These are phyloP conservation scores for Emmonsiellopsis sp. DNA, from an alignment of 2,329 filamentous ascomycete genomes.

Conservation along the genomic window DNA sequence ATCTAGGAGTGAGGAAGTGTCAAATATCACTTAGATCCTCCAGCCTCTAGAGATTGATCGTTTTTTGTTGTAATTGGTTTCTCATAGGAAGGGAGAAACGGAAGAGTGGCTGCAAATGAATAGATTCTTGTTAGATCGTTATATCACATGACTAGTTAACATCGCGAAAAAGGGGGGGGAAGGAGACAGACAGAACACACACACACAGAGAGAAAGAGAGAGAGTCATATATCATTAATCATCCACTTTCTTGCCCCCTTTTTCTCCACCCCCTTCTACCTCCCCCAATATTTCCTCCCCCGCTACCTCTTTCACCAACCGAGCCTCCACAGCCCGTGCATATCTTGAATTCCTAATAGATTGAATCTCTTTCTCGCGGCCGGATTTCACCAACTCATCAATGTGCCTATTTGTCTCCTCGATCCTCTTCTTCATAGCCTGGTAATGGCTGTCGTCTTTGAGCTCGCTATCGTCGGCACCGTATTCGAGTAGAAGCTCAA, in stretches of 20 bases:
- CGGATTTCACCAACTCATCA: neutral
- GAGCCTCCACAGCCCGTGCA: neutral
- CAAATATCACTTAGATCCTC: neutral
- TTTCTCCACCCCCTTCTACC: neutral
- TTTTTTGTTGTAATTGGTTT: neutral
- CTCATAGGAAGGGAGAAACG: too few species aligned
- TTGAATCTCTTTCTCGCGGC: neutral
- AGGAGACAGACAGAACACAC: neutral
- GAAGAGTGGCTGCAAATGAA: too few species aligned
- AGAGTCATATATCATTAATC: neutral
- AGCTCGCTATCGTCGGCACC: neutral
- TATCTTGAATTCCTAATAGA: neutral
- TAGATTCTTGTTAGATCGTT: too few species aligned
- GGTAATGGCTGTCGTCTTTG: neutral
- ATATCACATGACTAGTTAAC: too few species aligned
- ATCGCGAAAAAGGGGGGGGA: neutral
- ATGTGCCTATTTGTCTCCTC: neutral
- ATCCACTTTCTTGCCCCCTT: neutral
- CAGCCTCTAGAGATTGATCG: neutral
- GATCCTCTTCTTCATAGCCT: neutral
- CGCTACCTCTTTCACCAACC: neutral
- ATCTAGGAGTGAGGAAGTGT: neutral
- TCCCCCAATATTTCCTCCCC: neutral
- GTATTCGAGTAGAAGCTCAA: neutral
- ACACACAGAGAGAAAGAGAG: too few species aligned